These are phyloP conservation scores for Pestalotiopsis sp. DNA, from an alignment of 2,329 filamentous ascomycete species.

Conservation along the genomic window DNA sequence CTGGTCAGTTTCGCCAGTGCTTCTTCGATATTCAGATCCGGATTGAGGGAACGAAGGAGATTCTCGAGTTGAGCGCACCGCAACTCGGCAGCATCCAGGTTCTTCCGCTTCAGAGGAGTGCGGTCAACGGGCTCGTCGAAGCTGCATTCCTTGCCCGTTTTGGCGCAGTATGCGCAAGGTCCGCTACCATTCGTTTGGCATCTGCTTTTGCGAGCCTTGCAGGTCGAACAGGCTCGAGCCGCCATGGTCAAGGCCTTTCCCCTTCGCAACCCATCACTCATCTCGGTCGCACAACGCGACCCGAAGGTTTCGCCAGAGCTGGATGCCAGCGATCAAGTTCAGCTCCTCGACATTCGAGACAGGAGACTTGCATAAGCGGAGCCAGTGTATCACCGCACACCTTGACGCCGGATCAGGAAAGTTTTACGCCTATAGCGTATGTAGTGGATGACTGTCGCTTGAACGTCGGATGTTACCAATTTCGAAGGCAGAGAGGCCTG, in stretches of 20 bases:
- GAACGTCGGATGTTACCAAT: too few species aligned
- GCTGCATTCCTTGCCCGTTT: slow-evolving; percentile 32
- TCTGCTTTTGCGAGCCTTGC: slow-evolving; percentile 26
- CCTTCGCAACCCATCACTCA: neutral
- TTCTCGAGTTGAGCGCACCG: slow-evolving; percentile 28
- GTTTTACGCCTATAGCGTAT: too few species aligned
- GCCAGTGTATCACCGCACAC: too few species aligned
- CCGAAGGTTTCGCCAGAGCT: neutral
- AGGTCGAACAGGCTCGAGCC: slow-evolving; percentile 21
- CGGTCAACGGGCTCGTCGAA: slow-evolving; percentile 35
- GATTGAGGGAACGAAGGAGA: slow-evolving; percentile 29
- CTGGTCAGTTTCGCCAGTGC: slow-evolving; percentile 14
- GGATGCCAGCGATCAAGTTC: too few species aligned
- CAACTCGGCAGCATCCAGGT: slow-evolving; percentile 34
- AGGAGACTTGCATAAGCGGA: too few species aligned
- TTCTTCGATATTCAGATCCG: slow-evolving; percentile 28
- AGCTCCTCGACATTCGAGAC: too few species aligned
- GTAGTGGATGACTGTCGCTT: too few species aligned
- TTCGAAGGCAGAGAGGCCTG: too few species aligned
- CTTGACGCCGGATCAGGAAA: too few species aligned
- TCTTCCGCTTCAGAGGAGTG: slow-evolving; percentile 37
- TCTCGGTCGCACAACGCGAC: neutral
- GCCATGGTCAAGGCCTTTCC: neutral
- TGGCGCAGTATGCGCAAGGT: slow-evolving; percentile 32
- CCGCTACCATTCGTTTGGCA: slow-evolving; percentile 14